A percentile compares a stretch with the other conserved stretches of the same genome.
These are phyloP conservation scores for Osmanthus fragrans DNA, from an alignment of 257 asterid genomes.

Conservation along the genomic window DNA sequence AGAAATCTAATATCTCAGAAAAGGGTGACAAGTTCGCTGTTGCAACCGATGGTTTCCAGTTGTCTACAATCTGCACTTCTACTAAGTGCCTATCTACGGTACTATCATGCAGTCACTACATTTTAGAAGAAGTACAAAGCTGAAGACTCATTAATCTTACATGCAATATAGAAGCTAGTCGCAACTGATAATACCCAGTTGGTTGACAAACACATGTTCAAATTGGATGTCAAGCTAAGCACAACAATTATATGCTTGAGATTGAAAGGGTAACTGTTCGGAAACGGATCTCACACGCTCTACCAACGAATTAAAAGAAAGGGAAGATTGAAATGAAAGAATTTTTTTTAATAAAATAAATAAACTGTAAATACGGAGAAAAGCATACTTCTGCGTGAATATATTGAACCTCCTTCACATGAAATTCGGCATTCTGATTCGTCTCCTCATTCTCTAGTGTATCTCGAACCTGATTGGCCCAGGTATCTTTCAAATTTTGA, in stretches of 20 bases:
- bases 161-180: neutral
- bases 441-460: conserved; percentile 32
- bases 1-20: neutral
- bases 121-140: neutral
- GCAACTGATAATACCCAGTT: neutral
- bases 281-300: neutral
- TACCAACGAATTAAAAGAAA: neutral
- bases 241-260: neutral
- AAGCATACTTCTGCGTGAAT: conserved; percentile 34
- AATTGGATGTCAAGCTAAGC: neutral
- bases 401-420: conserved; percentile 34
- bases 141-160: neutral
- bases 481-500: conserved; percentile 29
- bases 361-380: neutral
- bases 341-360: neutral
- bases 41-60: neutral
- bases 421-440: conserved; percentile 30
- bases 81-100: neutral
- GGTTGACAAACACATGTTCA: neutral
- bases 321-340: neutral
- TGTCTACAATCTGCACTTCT: neutral
- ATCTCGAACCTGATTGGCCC: conserved; percentile 33
- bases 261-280: neutral
- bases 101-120: neutral
- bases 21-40: neutral